Percentiles rank a stretch among this genome's conserved stretches.
phyloP scores from a whole-genome alignment of 345 rosid genomes.

The Linum lewisii region DNA sequence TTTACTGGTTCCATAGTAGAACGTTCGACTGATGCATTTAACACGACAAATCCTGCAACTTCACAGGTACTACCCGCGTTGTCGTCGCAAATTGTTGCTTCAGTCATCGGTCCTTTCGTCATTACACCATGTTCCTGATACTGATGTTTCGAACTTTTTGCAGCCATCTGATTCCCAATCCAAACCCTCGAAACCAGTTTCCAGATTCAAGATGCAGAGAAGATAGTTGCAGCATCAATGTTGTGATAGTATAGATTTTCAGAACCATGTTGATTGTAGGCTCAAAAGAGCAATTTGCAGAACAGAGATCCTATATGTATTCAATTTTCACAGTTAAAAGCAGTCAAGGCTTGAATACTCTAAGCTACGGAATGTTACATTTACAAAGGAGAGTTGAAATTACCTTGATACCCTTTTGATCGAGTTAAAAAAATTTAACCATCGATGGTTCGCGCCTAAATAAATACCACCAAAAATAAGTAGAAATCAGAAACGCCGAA shows the following conservation, averaged over 20 bases:
- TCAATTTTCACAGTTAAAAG: no score
- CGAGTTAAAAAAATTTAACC: no score
- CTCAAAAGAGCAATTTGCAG: neutral
- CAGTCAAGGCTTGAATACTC: no score
- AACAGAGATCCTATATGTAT: neutral
- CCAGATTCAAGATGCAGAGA: constrained; percentile 76
- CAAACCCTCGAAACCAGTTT: constrained; percentile 53
- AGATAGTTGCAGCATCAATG: constrained; percentile 21
- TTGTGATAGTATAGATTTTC: neutral
- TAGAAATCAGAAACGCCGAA: no score
- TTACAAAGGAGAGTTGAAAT: no score
- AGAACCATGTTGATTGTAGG: neutral
- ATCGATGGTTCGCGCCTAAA: no score
- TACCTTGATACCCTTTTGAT: no score
- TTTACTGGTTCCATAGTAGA: constrained; percentile 70
- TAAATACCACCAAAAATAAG: no score
- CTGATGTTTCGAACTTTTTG: constrained; percentile 14
- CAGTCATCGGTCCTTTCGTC: no score
- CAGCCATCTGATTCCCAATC: constrained; percentile 37
- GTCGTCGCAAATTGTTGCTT: no score
- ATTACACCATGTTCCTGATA: constrained; percentile 1
- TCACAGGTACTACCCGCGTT: constrained; percentile 34
- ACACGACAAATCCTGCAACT: constrained; percentile 14
- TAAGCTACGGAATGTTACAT: no score
- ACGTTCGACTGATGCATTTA: constrained; percentile 27